Base-by-base conservation (phyloP, 1,139 yeast genomes). In the Wickerhamomyces sp. region DNA sequence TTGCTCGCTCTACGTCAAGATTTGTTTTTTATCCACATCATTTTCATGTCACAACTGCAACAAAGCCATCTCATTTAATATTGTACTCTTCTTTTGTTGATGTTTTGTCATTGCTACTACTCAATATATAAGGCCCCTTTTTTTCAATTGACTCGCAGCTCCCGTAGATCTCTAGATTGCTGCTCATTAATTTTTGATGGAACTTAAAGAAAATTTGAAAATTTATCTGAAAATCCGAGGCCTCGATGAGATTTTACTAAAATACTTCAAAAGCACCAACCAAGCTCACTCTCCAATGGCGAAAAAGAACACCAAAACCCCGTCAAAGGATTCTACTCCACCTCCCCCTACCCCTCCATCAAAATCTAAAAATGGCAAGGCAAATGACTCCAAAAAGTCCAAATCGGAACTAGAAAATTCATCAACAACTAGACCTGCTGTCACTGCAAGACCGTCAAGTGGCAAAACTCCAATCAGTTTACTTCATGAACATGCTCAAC, bases 381-480 rank as follows among this genome's bases (percentile, higher is more conserved):
- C 23, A 3, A 18, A 18, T 45, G 9, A 40, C 40, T 8, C 42
- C 34, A 27, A 46, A 45, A 39, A 41, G 59, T 47, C 39, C 58
- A 53, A 44, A 56, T 47, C 14, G 57, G 56, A 30, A 14, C 27
- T 23, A 14, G 10, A 36, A 34, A 35, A 36, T 26, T 18, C 30
- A 30, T 9, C 26, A 38, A 23, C 61, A 30, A 50, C 61, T 49
- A 59, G 78, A 47, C 63, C 75, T 11, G 63, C 73, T n/a, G 82
- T 81, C 0, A 76, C 87, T 1, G 72, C 79, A 2, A 71, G 81
- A 1, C 65, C 79, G 2, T 79, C 85, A 27, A 91, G 98, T 1
- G 99, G 99, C 1, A 93, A 93, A 57, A 69, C 93, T 11, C 98
- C 99, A 0, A 90, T 88, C 3, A 83, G 95, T 0, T 65, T 93